Base-by-base conservation (phyloP, 1,284 basidiomycete species). In the Melampsora larici-populina region DNA sequence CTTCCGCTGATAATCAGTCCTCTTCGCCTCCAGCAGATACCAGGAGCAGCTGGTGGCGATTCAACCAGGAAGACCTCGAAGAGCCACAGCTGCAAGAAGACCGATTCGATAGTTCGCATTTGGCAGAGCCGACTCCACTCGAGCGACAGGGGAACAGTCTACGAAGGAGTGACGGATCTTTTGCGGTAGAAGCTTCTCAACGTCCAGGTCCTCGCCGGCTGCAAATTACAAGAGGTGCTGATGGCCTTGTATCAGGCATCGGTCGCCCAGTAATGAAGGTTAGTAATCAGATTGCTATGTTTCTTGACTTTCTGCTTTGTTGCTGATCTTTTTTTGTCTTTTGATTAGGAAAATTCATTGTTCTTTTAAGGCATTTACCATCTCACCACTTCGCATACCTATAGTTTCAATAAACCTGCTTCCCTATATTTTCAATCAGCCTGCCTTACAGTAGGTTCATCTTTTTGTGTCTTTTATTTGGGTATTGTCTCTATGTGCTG, bases 191-290 rank as follows among this genome's bases (percentile, higher is more conserved):
- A 11, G 1, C 69, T 46, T 46, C 65, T 17, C 36, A 8, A 3
- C 65, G 36, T 3, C 68, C 29, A 15, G 46, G 46, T 18, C 66
- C 15, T 68, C 29, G 70, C 33, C 36, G 46, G 21, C 26, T 62
- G 13, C 70, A 62, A 43, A 73, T 73, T 43, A 73, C 70, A 13
- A 36, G 70, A 7, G 70, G 70, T 0, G 58, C 60, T 64, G 70
- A 73, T 73, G 70, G 70, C 1, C 36, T 65, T 29, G 70, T 73
- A 29, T 73, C 70, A 13, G 70, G 70, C 21, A 65, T 73, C 29
- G 70, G 70, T 15, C 33, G 70, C n/a, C 70, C 60, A 6, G 70
- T 73, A 4, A 64, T 73, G 60, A 73, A 31, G 60, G 70, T 73
- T 13, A 7, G 58, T 29, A 26, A 13, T 46, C 24, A 8, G 13